These are phyloP conservation scores for Fusarium haematococcum DNA, from an alignment of 2,329 filamentous ascomycete genomes.

Conservation along the genomic window DNA sequence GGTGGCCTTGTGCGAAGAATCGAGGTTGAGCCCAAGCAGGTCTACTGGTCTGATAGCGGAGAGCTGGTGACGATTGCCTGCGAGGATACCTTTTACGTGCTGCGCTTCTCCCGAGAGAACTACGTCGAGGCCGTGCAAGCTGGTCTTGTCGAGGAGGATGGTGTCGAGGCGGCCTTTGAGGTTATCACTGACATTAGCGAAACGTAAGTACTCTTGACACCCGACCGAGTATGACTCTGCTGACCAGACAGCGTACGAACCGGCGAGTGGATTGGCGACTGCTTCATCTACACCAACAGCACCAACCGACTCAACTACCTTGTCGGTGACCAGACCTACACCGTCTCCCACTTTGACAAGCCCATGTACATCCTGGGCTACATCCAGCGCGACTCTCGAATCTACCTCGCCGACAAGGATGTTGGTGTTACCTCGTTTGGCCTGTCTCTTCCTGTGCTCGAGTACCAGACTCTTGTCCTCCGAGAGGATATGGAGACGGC, in stretches of 20 bases:
- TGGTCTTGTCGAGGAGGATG: slow-evolving; percentile 87
- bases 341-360: slow-evolving; percentile 95
- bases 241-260: slow-evolving; percentile 77
- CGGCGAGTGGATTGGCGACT: slow-evolving; percentile 98
- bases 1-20: slow-evolving; percentile 92
- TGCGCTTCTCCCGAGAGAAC: slow-evolving; percentile 90
- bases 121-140: slow-evolving; percentile 86
- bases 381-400: slow-evolving; percentile 91
- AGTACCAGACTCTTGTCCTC: slow-evolving; percentile 96
- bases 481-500: slow-evolving; percentile 94
- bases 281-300: slow-evolving; percentile 98
- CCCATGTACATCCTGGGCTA: slow-evolving; percentile 96
- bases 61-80: slow-evolving; percentile 94
- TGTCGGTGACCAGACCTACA: slow-evolving; percentile 97
- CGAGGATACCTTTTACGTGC: slow-evolving; percentile 94
- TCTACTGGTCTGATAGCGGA: slow-evolving; percentile 98
- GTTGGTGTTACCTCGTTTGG: slow-evolving; percentile 90
- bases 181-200: slow-evolving; percentile 96
- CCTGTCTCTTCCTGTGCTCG: slow-evolving; percentile 90
- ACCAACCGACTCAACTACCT: slow-evolving; percentile 98
- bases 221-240: background rate
- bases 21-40: slow-evolving; percentile 78
- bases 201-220: slow-evolving; percentile 62
- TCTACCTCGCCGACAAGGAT: slow-evolving; percentile 97
- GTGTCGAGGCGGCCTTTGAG: slow-evolving; percentile 95